phyloP scores from a whole-genome alignment of 345 rosid species.

The Citrus cavaleriei region DNA sequence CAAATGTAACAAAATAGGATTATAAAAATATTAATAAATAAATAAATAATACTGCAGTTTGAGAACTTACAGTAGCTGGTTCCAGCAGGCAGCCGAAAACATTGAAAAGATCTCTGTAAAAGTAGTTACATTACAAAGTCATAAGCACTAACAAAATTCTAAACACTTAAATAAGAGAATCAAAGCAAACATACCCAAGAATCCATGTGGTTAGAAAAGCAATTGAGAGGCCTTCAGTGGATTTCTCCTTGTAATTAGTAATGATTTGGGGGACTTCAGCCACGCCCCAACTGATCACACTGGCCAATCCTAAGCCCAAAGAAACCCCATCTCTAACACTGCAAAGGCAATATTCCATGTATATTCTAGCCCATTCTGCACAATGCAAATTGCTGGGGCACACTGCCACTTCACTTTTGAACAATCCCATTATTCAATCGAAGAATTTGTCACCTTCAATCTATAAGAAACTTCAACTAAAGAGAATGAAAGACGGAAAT shows the following conservation, averaged over 20 bases:
- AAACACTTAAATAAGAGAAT: background rate
- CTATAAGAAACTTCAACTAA: background rate
- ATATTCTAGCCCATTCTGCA: slow-evolving; percentile 42
- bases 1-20: background rate
- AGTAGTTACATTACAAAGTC: background rate
- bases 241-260: slow-evolving; percentile 66
- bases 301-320: slow-evolving; percentile 52
- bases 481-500: background rate
- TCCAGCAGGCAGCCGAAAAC: slow-evolving; percentile 76
- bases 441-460: background rate
- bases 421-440: background rate
- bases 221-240: slow-evolving; percentile 73
- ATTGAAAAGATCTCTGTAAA: slow-evolving; percentile 73
- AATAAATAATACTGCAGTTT: too few species aligned
- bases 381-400: slow-evolving; percentile 39
- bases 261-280: slow-evolving; percentile 84
- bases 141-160: background rate
- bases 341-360: slow-evolving; percentile 50
- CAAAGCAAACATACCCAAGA: slow-evolving; percentile 44
- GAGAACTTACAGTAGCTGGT: slow-evolving; percentile 71
- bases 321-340: slow-evolving; percentile 47
- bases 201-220: slow-evolving; percentile 80
- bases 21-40: too few species aligned
- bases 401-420: background rate
- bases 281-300: slow-evolving; percentile 76